Evolutionary conservation across 495 filamentous ascomycete species (phyloP), one percentile per base, ranked within the genome.

Genomic region (Tirmania nivea): DNA sequence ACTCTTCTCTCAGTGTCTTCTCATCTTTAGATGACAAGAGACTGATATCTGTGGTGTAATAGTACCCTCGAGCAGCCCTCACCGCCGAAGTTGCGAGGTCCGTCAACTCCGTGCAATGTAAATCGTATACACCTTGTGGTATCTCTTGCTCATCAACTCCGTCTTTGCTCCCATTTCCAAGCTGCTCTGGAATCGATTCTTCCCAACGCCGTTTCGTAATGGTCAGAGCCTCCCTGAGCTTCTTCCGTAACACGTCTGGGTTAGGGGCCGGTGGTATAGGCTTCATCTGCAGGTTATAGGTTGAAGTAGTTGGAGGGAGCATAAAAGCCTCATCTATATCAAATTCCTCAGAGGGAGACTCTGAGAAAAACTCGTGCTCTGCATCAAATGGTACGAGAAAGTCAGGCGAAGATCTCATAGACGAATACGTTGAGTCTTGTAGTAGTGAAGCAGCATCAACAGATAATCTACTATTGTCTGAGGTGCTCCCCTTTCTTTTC

Each of bases 251-350:
- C 53, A 86, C 78, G 19, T 78, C 69, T 42, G 87, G 72, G 51
- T 88, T 80, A 36, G 90, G 92, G 17, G 89, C 85, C 4, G 82
- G 88, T n/a, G 84, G 79, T 35, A 94, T 73, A 50, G 81, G 80
- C 57, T 87, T 88, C 35, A 83, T 80, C 59, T 84, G 82, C 59
- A 87, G 80, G 57, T 81, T 90, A 66, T 96, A 97, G 8, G 92
- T 96, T 70, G 87, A 94, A 9, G 86, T 86, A 0, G 90, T 97
- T 3, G 90, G 90, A 6, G 90, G 90, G 12, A 94, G 78, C 80
- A 97, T 89, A 39, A 81, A 77, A 16, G 73, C 68, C 57, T 79
- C 76, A 1, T 78, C 71, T 36, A 75, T 75, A 35, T 80, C 74
- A 55, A 69, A 75, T 50, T 71, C 74, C 19, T 73, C 74, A 1